Evolutionary conservation across 441 rosid species (phyloP).

Genomic region (Bocquillonia castaneifolia): DNA sequence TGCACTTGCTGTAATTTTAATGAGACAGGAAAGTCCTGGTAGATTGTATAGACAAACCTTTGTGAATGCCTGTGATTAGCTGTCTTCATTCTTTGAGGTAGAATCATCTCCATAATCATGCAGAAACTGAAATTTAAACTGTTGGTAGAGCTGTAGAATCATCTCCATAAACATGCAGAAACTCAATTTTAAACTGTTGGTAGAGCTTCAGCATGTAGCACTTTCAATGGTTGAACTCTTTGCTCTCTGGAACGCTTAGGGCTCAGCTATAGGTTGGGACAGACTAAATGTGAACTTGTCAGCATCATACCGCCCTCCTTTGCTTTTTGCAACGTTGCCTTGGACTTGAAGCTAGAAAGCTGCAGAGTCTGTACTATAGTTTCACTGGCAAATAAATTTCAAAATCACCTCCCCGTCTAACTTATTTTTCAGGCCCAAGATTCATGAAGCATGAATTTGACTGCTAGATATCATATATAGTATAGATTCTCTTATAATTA

Average conservation of each 20-base stretch:
- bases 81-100: not conserved
- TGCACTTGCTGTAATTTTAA: not conserved
- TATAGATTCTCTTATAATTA: too few relatives aligned
- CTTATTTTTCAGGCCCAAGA: not conserved
- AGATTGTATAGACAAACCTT: not conserved
- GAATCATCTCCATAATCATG: not conserved
- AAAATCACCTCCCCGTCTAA: not conserved
- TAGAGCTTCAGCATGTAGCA: not conserved
- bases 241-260: not conserved
- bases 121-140: not conserved
- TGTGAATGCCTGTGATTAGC: not conserved
- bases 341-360: not conserved
- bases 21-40: not conserved
- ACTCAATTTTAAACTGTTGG: not conserved
- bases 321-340: not conserved
- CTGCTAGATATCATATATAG: not conserved
- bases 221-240: not conserved
- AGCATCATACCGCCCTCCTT: not conserved
- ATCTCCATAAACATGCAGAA: not conserved
- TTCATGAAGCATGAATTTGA: constrained; percentile 4
- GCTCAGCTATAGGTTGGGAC: not conserved
- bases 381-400: not conserved
- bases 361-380: not conserved
- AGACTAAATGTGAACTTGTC: not conserved
- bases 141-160: not conserved